Percentiles rank a stretch among this genome's conserved stretches.
Conservation (phyloP, 2,329 filamentous ascomycete genomes). For the Sclerotiophoma versabilis region DNA sequence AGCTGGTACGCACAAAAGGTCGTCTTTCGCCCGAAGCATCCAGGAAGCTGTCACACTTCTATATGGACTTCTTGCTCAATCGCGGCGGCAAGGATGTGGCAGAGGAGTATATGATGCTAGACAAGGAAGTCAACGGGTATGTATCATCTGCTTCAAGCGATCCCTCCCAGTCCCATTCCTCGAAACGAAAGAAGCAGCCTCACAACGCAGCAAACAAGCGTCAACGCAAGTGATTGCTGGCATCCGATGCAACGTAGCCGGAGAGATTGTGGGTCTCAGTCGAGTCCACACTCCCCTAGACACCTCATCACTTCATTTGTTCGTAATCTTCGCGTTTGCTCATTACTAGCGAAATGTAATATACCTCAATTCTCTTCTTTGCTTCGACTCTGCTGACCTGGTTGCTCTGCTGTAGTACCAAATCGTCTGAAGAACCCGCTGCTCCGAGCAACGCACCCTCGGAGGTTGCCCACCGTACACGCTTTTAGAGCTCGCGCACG, state of each 20-base stretch:
- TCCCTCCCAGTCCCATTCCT: constrained; percentile 29
- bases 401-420: constrained; percentile 16
- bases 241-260: constrained; percentile 12
- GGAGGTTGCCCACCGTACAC: constrained; percentile 10
- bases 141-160: constrained; percentile 44
- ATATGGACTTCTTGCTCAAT: constrained; percentile 84
- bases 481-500: constrained; percentile 3
- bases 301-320: constrained; percentile 23
- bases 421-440: constrained; percentile 17
- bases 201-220: constrained; percentile 44
- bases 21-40: constrained; percentile 71
- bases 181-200: constrained; percentile 41
- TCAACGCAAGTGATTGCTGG: constrained; percentile 34
- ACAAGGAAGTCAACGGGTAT: constrained; percentile 83
- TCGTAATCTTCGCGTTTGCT: constrained; percentile 29
- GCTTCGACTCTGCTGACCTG: constrained; percentile 21
- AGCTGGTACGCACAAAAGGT: constrained; percentile 76
- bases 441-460: constrained; percentile 2
- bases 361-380: constrained; percentile 30
- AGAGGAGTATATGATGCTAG: constrained; percentile 82
- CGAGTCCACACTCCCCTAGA: constrained; percentile 14
- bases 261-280: constrained; percentile 3
- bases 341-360: constrained; percentile 40
- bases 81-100: constrained; percentile 82
- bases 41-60: constrained; percentile 77